A percentile compares a stretch with the other conserved stretches of the same genome.
phyloP scores from a whole-genome alignment of 768 basidiomycete species.

The Candolleomyces aberdarensis region DNA sequence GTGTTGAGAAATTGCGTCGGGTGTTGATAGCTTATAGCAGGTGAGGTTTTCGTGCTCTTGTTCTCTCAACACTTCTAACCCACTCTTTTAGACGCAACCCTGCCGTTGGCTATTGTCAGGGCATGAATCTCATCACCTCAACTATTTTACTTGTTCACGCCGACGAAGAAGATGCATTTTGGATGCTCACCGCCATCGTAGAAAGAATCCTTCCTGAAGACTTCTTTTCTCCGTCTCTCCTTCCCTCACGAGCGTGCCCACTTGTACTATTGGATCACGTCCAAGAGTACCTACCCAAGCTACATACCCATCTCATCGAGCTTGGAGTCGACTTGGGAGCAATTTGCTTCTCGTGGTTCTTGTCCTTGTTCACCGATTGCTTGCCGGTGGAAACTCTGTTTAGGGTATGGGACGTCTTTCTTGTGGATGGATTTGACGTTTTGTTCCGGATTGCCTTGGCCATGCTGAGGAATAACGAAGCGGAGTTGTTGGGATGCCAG shows the following conservation, averaged over 20 bases:
- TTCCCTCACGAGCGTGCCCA: slow-evolving; percentile 93
- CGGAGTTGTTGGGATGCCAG: slow-evolving; percentile 78
- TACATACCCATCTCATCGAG: slow-evolving; percentile 70
- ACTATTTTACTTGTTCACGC: slow-evolving; percentile 90
- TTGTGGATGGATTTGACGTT: slow-evolving; percentile 89
- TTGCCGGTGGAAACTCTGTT: slow-evolving; percentile 96
- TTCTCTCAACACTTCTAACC: background rate
- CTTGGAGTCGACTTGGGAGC: slow-evolving; percentile 90
- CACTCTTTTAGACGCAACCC: slow-evolving; percentile 73
- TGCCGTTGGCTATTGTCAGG: slow-evolving; percentile 90
- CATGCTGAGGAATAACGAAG: slow-evolving; percentile 80
- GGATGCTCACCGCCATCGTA: slow-evolving; percentile 87
- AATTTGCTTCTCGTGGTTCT: slow-evolving; percentile 98
- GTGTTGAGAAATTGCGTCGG: slow-evolving; percentile 86
- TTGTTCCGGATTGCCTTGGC: slow-evolving; percentile 88
- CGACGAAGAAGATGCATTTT: slow-evolving; percentile 96
- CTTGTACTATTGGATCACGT: slow-evolving; percentile 88
- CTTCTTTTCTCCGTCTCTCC: slow-evolving; percentile 89
- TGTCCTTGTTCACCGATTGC: slow-evolving; percentile 94
- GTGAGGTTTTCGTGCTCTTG: slow-evolving; percentile 40
- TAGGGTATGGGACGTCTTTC: slow-evolving; percentile 93
- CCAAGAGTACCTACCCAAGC: slow-evolving; percentile 68
- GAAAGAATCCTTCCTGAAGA: slow-evolving; percentile 87
- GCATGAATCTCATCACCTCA: slow-evolving; percentile 94
- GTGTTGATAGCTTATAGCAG: slow-evolving; percentile 91